A percentile compares a stretch with the other conserved stretches of the same genome.
Evolutionary conservation across 208 protist species (phyloP).

Genomic region (Trypanosomatidae sp.): DNA sequence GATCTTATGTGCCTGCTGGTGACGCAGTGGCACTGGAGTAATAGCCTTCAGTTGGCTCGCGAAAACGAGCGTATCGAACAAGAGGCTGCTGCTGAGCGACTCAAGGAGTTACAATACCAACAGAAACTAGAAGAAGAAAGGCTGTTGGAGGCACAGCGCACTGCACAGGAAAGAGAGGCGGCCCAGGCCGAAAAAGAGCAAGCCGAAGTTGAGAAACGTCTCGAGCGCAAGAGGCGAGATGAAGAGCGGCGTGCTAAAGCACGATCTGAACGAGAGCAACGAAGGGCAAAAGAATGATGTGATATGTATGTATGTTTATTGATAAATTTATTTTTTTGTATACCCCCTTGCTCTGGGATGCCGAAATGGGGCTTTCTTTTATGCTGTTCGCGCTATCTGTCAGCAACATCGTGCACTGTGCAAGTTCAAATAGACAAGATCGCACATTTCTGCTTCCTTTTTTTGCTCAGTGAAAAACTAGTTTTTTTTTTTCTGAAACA

Average conservation of each 20-base stretch:
- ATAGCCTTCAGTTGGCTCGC: conserved; percentile 1
- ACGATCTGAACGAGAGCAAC: conserved; percentile 26
- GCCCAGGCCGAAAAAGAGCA: conserved; percentile 34
- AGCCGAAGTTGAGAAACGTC: conserved; percentile 52
- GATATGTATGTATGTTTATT: neutral
- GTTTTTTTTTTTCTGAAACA: no score
- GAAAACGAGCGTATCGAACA: conserved; percentile 7
- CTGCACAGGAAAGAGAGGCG: conserved; percentile 28
- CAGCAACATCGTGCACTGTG: neutral
- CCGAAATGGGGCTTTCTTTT: neutral
- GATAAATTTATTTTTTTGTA: neutral
- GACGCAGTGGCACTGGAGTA: conserved; percentile 12
- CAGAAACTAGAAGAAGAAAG: conserved; percentile 33
- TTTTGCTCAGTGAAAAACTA: neutral
- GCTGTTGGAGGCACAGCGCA: conserved; percentile 24
- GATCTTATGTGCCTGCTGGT: conserved; percentile 20
- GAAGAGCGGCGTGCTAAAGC: conserved; percentile 40
- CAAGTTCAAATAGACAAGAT: no score
- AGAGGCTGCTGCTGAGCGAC: conserved; percentile 8
- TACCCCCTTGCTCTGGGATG: neutral
- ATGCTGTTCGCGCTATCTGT: neutral
- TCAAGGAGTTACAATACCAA: conserved; percentile 29
- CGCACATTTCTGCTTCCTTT: neutral
- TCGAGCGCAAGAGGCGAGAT: conserved; percentile 59
- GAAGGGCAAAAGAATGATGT: conserved; percentile 15